Base-by-base conservation (phyloP, 441 rosid genomes). In the Erodium trifolium region DNA sequence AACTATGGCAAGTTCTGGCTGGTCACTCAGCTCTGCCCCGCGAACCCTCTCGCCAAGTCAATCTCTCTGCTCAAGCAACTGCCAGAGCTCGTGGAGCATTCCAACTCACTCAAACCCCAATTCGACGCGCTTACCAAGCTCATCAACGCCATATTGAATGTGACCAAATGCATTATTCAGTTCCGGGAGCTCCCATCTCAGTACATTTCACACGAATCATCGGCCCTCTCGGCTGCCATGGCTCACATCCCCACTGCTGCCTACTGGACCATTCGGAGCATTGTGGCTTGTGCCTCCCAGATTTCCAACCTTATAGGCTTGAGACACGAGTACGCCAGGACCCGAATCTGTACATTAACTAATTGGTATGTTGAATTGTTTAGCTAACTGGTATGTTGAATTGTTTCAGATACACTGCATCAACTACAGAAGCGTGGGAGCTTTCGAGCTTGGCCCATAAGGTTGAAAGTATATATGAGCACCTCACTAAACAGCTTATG, bases 181-280 rank as follows among this genome's bases (percentile, higher is more conserved):
- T 74, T 83, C 72, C 64, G 37, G 0, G 73, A 78, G 37, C 72
- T 77, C 2, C 80, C 82, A 5, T 0, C 79, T n/a, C 76, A 71
- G 65, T 73, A 78, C 67, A 82, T 79, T 35, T 62, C 71, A 18
- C 19, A 72, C 27, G 82, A 78, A 6, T 13, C 12, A 11, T 72
- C 78, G 11, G 78, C 81, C 16, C 69, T 80, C 70, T 68, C 80
- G 0, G 60, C 8, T 4, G 81, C 84, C 70, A 23, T 76, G 68
- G 76, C 81, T 41, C 71, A 73, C 53, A 71, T 84, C 51, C 84
- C 83, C 7, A 78, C 72, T 2, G 80, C 85, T 31, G 78, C 71
- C 10, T 80, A 82, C 66, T 84, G 85, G 87, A 77, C 82, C 55
- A 78, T 84, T 4, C 74, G 83, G 2, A 82, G 85, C 62, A 73